A percentile compares a stretch with the other conserved stretches of the same genome.
Evolutionary conservation across 768 basidiomycete species (phyloP).

Genomic region (Boletus speciosus): DNA sequence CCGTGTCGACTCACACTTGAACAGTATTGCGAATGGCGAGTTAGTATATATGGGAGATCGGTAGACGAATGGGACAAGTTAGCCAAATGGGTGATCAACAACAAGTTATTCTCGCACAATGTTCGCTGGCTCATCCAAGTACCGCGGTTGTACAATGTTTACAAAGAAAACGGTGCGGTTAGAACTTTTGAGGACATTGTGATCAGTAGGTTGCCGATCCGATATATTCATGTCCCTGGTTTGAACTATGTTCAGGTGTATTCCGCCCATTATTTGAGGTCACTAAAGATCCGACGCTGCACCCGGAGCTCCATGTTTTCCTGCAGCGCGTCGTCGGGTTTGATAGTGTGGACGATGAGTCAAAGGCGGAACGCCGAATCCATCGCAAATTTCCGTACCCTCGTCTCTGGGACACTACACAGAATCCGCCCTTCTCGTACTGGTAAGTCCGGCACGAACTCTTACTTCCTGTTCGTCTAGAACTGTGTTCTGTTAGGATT

Average conservation of each 20-base stretch:
- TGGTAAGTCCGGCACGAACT: constrained; percentile 52
- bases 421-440: constrained; percentile 94
- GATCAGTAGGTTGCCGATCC: constrained; percentile 55
- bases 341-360: constrained; percentile 99
- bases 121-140: constrained; percentile 97
- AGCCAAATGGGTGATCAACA: constrained; percentile 92
- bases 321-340: constrained; percentile 94
- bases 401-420: constrained; percentile 79
- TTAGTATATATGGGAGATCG: constrained; percentile 90
- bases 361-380: constrained; percentile 85
- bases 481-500: constrained; percentile 50
- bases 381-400: constrained; percentile 95
- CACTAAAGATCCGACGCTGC: constrained; percentile 82
- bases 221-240: neutral
- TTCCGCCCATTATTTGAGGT: constrained; percentile 95
- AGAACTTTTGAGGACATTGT: constrained; percentile 90
- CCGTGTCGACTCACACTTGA: neutral
- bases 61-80: constrained; percentile 94
- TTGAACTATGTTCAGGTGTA: constrained; percentile 55
- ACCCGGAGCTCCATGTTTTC: constrained; percentile 94
- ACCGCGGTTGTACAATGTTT: constrained; percentile 92
- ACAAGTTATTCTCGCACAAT: constrained; percentile 94
- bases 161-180: constrained; percentile 83
- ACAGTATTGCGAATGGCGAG: constrained; percentile 94
- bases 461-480: neutral